Conservation (phyloP, 2,329 filamentous ascomycete species). For the Tolypocladium guangdongense region DNA sequence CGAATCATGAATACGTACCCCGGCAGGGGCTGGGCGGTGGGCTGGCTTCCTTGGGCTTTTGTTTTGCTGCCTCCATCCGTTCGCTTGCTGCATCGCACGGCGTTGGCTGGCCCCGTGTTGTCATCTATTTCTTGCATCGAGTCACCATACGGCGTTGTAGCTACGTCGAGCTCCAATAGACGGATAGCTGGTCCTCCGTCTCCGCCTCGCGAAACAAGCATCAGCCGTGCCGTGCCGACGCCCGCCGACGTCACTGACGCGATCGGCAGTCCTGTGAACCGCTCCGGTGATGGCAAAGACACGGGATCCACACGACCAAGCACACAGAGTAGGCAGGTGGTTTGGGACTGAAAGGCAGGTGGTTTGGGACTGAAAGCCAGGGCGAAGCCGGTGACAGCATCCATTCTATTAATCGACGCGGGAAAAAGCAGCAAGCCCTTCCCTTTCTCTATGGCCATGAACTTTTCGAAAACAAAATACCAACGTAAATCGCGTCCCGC, state of each 20-base stretch:
- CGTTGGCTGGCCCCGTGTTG: constrained; percentile 1
- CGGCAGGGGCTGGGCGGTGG: background rate
- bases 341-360: background rate
- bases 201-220: background rate
- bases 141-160: background rate
- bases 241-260: background rate
- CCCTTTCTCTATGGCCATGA: constrained; percentile 5
- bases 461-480: constrained; percentile 5
- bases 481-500: background rate
- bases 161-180: background rate
- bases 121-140: background rate
- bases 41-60: background rate
- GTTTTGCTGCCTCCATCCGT: background rate
- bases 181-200: background rate
- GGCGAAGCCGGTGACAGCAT: constrained; percentile 6
- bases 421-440: background rate
- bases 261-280: background rate
- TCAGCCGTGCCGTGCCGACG: background rate
- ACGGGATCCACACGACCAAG: background rate
- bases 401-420: constrained; percentile 6
- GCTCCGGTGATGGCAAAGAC: background rate
- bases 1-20: background rate
- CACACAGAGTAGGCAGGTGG: background rate
- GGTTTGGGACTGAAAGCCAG: background rate
- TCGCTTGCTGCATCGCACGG: constrained; percentile 5